These are phyloP conservation scores for Neodidymelliopsis sp. DNA, from an alignment of 2,329 filamentous ascomycete genomes.

Conservation along the genomic window DNA sequence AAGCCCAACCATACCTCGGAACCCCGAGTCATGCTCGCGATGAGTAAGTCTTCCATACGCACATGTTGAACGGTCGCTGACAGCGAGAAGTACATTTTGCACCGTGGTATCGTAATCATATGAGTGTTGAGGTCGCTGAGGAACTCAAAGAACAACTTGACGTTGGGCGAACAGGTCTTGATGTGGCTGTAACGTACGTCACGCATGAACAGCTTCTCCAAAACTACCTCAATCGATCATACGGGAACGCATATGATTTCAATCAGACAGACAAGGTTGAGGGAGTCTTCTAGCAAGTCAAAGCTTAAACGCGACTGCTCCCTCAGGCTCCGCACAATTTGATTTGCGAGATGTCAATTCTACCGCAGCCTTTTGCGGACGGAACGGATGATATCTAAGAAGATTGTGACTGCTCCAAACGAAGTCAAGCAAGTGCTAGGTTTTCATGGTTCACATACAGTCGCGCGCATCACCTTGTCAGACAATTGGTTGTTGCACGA, in stretches of 20 bases:
- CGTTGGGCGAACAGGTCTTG: conserved; percentile 49
- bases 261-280: conserved; percentile 53
- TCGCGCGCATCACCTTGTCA: no score
- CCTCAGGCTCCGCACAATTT: no score
- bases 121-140: conserved; percentile 63
- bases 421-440: no score
- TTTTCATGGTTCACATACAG: no score
- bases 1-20: conserved; percentile 59
- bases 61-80: conserved; percentile 9
- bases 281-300: conserved; percentile 37
- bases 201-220: conserved; percentile 51
- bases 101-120: conserved; percentile 65
- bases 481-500: no score
- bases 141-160: conserved; percentile 59
- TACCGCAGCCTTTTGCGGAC: no score
- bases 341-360: no score
- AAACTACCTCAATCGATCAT: conserved; percentile 63
- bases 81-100: conserved; percentile 57
- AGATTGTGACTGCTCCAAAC: no score
- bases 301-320: no score
- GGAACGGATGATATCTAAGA: no score
- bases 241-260: conserved; percentile 70
- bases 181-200: conserved; percentile 62
- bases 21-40: conserved; percentile 56
- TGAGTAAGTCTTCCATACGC: conserved; percentile 31